Conservation (phyloP, 2,329 filamentous ascomycete species). For the Xylariaceae sp. region DNA sequence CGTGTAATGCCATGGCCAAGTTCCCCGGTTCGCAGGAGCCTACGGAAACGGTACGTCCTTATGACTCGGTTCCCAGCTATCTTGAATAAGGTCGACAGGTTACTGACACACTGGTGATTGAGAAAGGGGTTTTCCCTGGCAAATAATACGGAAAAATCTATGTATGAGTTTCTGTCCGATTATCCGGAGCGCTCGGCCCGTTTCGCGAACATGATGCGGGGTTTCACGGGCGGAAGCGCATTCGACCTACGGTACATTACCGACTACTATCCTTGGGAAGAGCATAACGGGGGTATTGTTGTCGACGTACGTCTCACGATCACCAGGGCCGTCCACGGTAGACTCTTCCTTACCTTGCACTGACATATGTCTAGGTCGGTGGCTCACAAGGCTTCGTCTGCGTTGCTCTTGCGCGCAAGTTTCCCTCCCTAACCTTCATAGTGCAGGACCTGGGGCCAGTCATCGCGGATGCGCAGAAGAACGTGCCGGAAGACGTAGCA, state of each 20-base stretch:
- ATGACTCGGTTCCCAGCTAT: too few species aligned
- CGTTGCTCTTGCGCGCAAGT: slow-evolving; percentile 24
- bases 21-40: slow-evolving; percentile 34
- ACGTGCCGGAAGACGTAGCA: not conserved
- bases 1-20: slow-evolving; percentile 32
- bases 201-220: slow-evolving; percentile 10
- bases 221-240: slow-evolving; percentile 1
- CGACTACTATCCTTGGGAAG: slow-evolving; percentile 6
- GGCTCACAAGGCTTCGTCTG: slow-evolving; percentile 24
- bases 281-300: slow-evolving; percentile 5
- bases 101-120: not conserved
- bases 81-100: too few species aligned
- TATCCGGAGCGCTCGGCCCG: slow-evolving; percentile 10
- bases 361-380: too few species aligned
- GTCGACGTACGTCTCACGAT: too few species aligned
- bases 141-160: slow-evolving; percentile 8
- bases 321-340: too few species aligned
- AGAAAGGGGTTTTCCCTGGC: slow-evolving; percentile 2
- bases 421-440: slow-evolving; percentile 9
- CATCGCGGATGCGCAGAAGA: slow-evolving; percentile 2
- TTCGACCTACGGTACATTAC: slow-evolving; percentile 4
- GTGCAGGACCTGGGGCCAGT: slow-evolving; percentile 12
- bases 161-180: slow-evolving; percentile 5
- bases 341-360: too few species aligned
- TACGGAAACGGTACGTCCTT: slow-evolving; percentile 27